Evolutionary conservation across 179 eudicot species (phyloP).

Genomic region (Silene coronaria): DNA sequence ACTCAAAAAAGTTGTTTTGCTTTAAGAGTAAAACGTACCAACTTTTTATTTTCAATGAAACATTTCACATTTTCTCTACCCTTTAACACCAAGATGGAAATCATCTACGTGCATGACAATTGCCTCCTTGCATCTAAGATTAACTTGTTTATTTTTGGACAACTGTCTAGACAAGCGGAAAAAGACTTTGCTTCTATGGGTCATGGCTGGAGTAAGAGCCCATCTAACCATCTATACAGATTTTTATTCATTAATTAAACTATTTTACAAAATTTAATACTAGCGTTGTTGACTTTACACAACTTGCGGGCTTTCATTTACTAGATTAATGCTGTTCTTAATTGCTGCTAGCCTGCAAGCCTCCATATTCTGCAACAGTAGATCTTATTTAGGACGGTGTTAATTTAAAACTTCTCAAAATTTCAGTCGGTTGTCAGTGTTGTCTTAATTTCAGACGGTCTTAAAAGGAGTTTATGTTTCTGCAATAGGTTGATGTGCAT

Average conservation of each 20-base stretch:
- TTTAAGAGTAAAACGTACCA: background rate
- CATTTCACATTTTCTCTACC: conserved; percentile 12
- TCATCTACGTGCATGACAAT: conserved; percentile 27
- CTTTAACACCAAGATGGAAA: conserved; percentile 26
- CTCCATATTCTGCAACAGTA: too few relatives aligned
- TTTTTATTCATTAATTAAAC: background rate
- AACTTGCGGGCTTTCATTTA: background rate
- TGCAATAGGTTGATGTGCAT: too few relatives aligned
- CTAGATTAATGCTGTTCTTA: background rate
- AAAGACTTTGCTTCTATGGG: conserved; percentile 27
- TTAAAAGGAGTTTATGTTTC: too few relatives aligned
- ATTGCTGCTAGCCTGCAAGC: background rate
- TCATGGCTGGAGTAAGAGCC: background rate
- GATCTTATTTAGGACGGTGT: too few relatives aligned
- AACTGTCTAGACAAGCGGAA: conserved; percentile 21
- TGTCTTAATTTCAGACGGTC: too few relatives aligned
- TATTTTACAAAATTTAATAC: conserved; percentile 8
- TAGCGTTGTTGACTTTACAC: conserved; percentile 27
- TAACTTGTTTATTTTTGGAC: conserved; percentile 20
- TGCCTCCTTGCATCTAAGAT: conserved; percentile 11
- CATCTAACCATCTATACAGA: background rate
- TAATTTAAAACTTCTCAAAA: too few relatives aligned
- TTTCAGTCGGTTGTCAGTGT: too few relatives aligned
- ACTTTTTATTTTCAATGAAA: background rate
- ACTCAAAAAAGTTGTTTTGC: too few relatives aligned